These are phyloP conservation scores for Mycena amicta DNA, from an alignment of 768 basidiomycete genomes.

Conservation along the genomic window DNA sequence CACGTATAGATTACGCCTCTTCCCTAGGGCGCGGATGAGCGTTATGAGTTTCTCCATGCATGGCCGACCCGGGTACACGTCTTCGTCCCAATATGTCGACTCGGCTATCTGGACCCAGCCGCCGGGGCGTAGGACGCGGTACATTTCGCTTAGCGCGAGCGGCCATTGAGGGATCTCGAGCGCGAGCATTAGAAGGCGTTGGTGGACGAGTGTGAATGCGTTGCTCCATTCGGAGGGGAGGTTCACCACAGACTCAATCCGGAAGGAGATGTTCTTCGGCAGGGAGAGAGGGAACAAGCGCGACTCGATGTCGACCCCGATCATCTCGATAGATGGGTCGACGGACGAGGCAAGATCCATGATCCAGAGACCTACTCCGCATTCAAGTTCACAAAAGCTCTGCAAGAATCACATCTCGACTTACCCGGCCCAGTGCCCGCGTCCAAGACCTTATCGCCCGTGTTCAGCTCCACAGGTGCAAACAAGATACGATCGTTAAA, in stretches of 20 bases:
- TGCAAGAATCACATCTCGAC: neutral
- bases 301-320: conserved; percentile 16
- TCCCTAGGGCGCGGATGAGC: neutral
- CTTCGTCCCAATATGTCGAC: neutral
- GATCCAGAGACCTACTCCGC: conserved; percentile 2
- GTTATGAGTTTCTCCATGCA: neutral
- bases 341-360: conserved; percentile 7
- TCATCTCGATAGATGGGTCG: conserved; percentile 11
- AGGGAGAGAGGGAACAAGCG: conserved; percentile 11
- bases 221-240: conserved; percentile 15
- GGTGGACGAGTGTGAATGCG: conserved; percentile 18
- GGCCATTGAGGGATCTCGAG: conserved; percentile 10
- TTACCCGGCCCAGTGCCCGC: conserved; percentile 13
- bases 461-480: conserved; percentile 6
- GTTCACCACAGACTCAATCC: conserved; percentile 1
- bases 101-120: conserved; percentile 13
- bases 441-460: conserved; percentile 8
- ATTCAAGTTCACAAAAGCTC: neutral
- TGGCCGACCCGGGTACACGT: conserved; percentile 1
- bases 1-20: neutral
- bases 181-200: conserved; percentile 12
- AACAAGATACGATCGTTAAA: conserved; percentile 8
- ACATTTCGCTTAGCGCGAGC: conserved; percentile 4
- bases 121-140: conserved; percentile 13
- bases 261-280: conserved; percentile 9